Evolutionary conservation across 257 asterid species (phyloP).

Genomic region (Rehmannia glutinosa): DNA sequence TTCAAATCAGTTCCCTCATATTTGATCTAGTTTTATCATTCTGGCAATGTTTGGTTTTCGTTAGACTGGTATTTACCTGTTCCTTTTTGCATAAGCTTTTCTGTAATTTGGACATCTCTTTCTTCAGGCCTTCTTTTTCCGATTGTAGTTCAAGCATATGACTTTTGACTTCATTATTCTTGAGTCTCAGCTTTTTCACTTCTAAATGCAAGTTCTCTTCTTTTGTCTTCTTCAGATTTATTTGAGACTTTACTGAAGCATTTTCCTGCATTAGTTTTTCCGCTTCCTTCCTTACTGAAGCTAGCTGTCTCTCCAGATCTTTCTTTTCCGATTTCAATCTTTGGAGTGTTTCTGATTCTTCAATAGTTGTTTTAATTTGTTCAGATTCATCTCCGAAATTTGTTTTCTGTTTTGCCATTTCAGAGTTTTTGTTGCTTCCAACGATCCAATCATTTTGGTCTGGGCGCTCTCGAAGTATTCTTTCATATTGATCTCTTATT

Average conservation of each 20-base stretch:
- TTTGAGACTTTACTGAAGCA: constrained; percentile 46
- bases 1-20: constrained; percentile 7
- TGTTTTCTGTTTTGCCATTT: neutral
- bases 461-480: constrained; percentile 30
- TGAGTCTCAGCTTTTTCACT: constrained; percentile 49
- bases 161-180: constrained; percentile 47
- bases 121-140: constrained; percentile 66
- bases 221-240: constrained; percentile 50
- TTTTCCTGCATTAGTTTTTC: constrained; percentile 45
- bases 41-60: constrained; percentile 2
- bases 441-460: constrained; percentile 13
- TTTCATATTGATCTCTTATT: constrained; percentile 37
- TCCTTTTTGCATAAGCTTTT: constrained; percentile 34
- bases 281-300: constrained; percentile 50
- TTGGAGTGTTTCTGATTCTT: constrained; percentile 33
- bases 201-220: constrained; percentile 63
- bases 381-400: constrained; percentile 8
- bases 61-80: constrained; percentile 40
- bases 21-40: constrained; percentile 6
- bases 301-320: constrained; percentile 42
- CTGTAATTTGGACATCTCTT: constrained; percentile 48
- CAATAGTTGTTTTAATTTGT: constrained; percentile 19
- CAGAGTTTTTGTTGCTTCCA: constrained; percentile 5
- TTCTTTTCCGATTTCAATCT: constrained; percentile 49
- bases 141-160: constrained; percentile 36